Evolutionary conservation across 176 grass and related monocot species (phyloP).

Genomic region (Oryza coarctata): DNA sequence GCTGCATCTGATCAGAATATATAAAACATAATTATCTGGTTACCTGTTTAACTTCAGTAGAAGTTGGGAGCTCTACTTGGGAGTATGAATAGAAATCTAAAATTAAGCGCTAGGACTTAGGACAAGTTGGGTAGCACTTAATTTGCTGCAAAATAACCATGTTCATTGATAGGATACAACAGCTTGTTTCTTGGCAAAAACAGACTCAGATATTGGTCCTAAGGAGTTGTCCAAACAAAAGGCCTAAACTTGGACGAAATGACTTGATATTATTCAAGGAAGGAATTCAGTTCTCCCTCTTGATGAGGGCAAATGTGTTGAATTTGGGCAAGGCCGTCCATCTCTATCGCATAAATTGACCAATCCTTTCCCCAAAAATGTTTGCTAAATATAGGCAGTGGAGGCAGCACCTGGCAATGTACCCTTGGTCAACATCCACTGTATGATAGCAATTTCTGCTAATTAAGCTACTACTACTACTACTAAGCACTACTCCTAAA

Average conservation of each 20-base stretch:
- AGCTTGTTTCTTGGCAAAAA: neutral
- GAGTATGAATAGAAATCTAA: neutral
- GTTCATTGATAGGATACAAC: neutral
- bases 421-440: neutral
- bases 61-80: neutral
- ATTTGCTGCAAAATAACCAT: neutral
- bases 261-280: neutral
- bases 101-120: neutral
- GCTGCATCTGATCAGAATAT: neutral
- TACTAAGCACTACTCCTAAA: neutral
- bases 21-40: neutral
- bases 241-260: neutral
- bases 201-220: neutral
- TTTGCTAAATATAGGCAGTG: neutral
- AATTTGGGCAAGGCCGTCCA: neutral
- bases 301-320: neutral
- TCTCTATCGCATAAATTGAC: neutral
- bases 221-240: neutral
- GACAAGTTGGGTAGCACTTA: neutral
- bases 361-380: neutral
- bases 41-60: too few species aligned
- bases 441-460: neutral
- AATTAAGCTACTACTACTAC: neutral
- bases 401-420: neutral
- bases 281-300: neutral